Base-by-base conservation (phyloP, 805 yeast species). In the Suhomyces emberorum region DNA sequence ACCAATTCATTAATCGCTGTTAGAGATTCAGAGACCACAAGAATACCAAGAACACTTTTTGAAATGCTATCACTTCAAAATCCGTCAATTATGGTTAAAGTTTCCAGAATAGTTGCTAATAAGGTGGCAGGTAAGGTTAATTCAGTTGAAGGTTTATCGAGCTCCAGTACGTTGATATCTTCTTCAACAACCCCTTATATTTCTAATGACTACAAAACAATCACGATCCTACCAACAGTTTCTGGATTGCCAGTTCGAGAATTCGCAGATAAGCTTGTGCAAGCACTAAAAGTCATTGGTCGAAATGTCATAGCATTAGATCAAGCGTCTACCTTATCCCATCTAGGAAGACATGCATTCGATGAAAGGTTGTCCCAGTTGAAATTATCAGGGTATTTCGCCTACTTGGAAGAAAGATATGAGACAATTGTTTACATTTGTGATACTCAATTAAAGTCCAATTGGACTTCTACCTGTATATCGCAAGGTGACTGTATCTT, bases 401-500 rank as follows among this genome's bases (percentile, higher is more conserved):
- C 96, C 0, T 95, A 88, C 47, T 69, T 93, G 32, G 98, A 91
- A 65, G 97, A 89, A 50, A 74, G 77, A 43, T 86, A 81, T 55
- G 87, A 91, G 47, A 83, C 88, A n/a, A 83, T 93, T 3, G 77
- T 91, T 2, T 93, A 91, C 52, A 79, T 91, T 9, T 89, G 93
- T 17, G 98, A 93, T 51, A 80, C 96, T 0, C 72, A 84, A 0
- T 78, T 83, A 2, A 79, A 79, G 46, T 84, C 96, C 0, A 73
- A 80, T 14, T 91, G 98, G 98, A 87, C 96, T 0, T 73, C 78
- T 7, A 87, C 96, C 0, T 93, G 98, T 57, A 83, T 91, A 27
- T 79, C 89, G 7, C 97, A 91, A 58, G 98, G 96, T 12, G 98
- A 91, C 59, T 89, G 97, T 64, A 79, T 91, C n/a, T 65, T 93